These are phyloP conservation scores for Casuarina equisetifolia DNA, from an alignment of 306 rosid species.

Conservation along the genomic window DNA sequence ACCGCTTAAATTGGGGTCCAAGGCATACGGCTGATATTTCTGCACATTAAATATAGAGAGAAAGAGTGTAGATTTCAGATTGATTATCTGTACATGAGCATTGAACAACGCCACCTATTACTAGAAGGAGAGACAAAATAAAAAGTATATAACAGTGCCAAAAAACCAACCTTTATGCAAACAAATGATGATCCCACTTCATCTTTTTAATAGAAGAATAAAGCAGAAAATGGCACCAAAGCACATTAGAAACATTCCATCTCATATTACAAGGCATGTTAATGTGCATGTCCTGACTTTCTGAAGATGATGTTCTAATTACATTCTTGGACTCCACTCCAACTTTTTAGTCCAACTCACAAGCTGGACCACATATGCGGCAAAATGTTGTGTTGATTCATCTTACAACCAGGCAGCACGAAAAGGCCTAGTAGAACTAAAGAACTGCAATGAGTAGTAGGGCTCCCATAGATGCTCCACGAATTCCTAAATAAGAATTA, in stretches of 20 bases:
- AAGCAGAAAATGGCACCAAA: not conserved
- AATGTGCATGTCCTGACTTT: not conserved
- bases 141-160: no score
- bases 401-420: not conserved
- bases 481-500: not conserved
- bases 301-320: no score
- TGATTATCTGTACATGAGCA: not conserved
- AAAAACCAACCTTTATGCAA: not conserved
- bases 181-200: not conserved
- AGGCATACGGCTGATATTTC: constrained; percentile 81
- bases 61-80: constrained; percentile 1
- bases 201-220: not conserved
- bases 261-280: not conserved
- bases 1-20: constrained; percentile 92
- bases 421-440: not conserved
- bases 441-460: not conserved
- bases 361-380: not conserved
- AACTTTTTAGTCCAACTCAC: not conserved
- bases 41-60: constrained; percentile 30
- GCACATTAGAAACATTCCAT: not conserved
- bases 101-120: not conserved
- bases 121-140: no score
- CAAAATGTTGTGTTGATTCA: not conserved
- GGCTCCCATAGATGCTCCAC: not conserved
- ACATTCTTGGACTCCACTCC: no score